These are phyloP conservation scores for Protomyces arabidopsidicola DNA, from an alignment of 1,139 yeast species.

Conservation along the genomic window DNA sequence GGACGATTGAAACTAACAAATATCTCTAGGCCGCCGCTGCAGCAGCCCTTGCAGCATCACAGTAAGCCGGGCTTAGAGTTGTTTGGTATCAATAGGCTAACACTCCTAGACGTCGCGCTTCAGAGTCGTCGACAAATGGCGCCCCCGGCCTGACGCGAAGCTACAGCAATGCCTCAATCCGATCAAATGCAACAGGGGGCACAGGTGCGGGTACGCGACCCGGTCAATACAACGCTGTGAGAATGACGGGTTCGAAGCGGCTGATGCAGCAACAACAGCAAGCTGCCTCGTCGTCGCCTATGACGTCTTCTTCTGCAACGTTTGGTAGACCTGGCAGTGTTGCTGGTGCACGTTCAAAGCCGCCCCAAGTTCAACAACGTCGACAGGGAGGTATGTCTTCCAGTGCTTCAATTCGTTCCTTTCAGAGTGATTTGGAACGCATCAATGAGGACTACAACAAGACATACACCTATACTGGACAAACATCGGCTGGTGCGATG, in stretches of 20 bases:
- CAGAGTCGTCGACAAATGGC: too few relatives aligned
- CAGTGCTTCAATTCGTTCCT: conserved; percentile 20
- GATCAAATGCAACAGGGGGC: conserved; percentile 2
- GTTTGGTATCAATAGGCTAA: too few relatives aligned
- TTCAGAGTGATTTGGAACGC: conserved; percentile 22
- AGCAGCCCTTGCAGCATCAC: conserved; percentile 18
- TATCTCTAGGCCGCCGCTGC: conserved; percentile 24
- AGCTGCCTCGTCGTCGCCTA: not conserved
- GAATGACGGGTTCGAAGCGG: conserved; percentile 19
- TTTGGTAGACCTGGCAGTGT: conserved; percentile 3
- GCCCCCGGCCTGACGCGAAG: not conserved
- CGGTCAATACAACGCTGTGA: conserved; percentile 21
- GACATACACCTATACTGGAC: conserved; percentile 21
- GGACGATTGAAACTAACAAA: too few relatives aligned
- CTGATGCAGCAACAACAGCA: conserved; percentile 10
- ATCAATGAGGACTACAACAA: conserved; percentile 26
- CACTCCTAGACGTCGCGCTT: conserved; percentile 6
- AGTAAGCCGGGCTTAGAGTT: conserved; percentile 5
- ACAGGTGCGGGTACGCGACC: conserved; percentile 9
- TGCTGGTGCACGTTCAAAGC: conserved; percentile 19
- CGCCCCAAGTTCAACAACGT: conserved; percentile 18
- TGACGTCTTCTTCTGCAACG: not conserved
- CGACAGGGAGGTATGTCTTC: conserved; percentile 11
- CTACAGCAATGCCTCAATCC: conserved; percentile 8
- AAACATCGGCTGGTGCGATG: conserved; percentile 25